phyloP scores from a whole-genome alignment of 768 basidiomycete species.

The Rhodosporidiobolus sp. region DNA sequence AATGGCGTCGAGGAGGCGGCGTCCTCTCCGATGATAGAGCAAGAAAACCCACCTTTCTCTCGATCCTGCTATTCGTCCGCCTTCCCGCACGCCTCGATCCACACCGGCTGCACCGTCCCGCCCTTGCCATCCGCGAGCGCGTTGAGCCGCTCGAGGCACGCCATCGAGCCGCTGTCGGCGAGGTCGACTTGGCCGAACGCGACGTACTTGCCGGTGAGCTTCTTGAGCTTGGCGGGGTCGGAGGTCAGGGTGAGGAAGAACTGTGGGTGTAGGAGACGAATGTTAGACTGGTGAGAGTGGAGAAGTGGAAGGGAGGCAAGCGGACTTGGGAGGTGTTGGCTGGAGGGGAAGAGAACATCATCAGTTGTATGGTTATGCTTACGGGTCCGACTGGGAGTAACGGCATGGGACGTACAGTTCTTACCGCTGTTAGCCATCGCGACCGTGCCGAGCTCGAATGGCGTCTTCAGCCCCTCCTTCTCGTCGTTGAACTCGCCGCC shows the following conservation, averaged over 20 bases:
- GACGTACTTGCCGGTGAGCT: conserved; percentile 57
- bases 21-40: background rate
- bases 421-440: conserved; percentile 59
- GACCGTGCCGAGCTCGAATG: conserved; percentile 53
- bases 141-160: conserved; percentile 50
- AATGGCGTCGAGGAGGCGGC: too few species aligned
- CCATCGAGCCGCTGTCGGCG: conserved; percentile 44
- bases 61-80: background rate
- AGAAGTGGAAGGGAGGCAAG: background rate
- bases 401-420: conserved; percentile 47
- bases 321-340: conserved; percentile 41
- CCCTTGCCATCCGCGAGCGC: conserved; percentile 50
- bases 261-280: conserved; percentile 39
- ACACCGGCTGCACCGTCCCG: conserved; percentile 48
- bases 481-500: conserved; percentile 58
- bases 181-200: conserved; percentile 52
- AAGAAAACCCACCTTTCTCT: conserved; percentile 8
- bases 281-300: background rate
- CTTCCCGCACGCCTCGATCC: conserved; percentile 54
- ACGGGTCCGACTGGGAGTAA: too few species aligned
- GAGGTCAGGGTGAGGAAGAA: conserved; percentile 57
- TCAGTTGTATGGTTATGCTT: too few species aligned
- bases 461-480: conserved; percentile 55
- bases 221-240: conserved; percentile 52
- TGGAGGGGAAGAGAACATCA: background rate